phyloP scores from a whole-genome alignment of 208 protist species.

The Leptomonas pyrrhocoris region DNA sequence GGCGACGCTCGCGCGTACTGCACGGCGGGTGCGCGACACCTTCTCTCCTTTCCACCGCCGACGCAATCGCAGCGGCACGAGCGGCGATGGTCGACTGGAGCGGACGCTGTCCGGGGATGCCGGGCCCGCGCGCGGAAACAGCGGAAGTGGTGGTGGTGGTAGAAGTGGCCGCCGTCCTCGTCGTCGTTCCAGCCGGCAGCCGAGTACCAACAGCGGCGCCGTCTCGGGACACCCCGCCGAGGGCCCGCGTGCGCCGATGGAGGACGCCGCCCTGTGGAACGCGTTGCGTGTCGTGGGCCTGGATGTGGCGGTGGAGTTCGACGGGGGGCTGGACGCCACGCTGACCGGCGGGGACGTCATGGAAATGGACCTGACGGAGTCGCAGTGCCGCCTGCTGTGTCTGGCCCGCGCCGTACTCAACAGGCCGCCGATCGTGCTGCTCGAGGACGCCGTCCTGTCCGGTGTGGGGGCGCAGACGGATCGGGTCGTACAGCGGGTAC shows the following conservation, averaged over 20 bases:
- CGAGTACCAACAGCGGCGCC: neutral
- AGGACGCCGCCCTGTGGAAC: slow-evolving; percentile 55
- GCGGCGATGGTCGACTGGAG: neutral
- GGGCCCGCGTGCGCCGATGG: slow-evolving; percentile 15
- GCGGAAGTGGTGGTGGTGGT: neutral
- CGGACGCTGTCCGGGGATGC: slow-evolving; percentile 1
- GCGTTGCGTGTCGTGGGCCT: slow-evolving; percentile 53
- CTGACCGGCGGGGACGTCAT: slow-evolving; percentile 45
- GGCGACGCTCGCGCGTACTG: neutral
- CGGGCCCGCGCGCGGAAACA: neutral
- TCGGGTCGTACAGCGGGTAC: slow-evolving; percentile 74
- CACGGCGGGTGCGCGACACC: slow-evolving; percentile 13
- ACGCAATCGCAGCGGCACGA: slow-evolving; percentile 1
- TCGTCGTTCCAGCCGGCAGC: slow-evolving; percentile 3
- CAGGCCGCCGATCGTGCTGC: slow-evolving; percentile 84
- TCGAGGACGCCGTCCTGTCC: slow-evolving; percentile 94
- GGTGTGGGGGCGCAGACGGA: slow-evolving; percentile 79
- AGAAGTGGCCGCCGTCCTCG: neutral
- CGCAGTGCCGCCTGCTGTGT: slow-evolving; percentile 95
- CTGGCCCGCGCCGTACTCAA: slow-evolving; percentile 93
- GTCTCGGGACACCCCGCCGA: neutral
- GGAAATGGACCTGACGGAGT: slow-evolving; percentile 71
- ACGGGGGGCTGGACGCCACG: slow-evolving; percentile 53
- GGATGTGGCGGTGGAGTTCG: slow-evolving; percentile 30
- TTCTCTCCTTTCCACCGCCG: slow-evolving; percentile 7